These are phyloP conservation scores for Tuber aestivum DNA, from an alignment of 495 filamentous ascomycete species.

Conservation along the genomic window DNA sequence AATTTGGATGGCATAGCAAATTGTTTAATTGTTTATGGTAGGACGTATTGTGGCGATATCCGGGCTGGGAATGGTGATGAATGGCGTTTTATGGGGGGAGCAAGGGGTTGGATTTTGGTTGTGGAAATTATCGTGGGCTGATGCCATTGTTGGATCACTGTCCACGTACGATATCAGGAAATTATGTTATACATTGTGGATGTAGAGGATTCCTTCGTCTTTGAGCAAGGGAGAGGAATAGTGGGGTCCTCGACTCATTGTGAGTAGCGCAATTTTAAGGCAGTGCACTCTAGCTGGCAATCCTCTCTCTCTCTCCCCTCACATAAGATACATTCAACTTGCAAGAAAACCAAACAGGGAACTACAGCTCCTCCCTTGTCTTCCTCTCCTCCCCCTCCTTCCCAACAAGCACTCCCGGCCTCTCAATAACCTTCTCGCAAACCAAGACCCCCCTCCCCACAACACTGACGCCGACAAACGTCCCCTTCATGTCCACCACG, in stretches of 20 bases:
- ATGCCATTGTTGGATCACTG: background rate
- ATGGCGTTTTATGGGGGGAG: background rate
- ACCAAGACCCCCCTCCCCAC: conserved; percentile 29
- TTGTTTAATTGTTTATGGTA: no score
- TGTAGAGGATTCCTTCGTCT: no score
- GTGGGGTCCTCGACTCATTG: no score
- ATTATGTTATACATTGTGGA: background rate
- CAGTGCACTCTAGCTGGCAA: background rate
- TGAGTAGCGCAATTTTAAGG: background rate
- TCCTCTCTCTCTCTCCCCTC: background rate
- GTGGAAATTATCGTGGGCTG: background rate
- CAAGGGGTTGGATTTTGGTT: background rate
- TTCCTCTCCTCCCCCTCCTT: background rate
- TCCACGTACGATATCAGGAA: no score
- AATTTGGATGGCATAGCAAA: no score
- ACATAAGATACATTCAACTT: background rate
- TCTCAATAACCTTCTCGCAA: conserved; percentile 29
- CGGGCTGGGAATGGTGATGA: background rate
- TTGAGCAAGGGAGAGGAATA: no score
- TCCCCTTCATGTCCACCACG: conserved; percentile 21
- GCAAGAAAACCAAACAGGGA: background rate
- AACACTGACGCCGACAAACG: conserved; percentile 37
- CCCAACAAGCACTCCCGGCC: background rate
- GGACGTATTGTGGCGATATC: background rate
- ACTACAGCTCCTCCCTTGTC: background rate